Percentiles rank a stretch among this genome's conserved stretches.
Evolutionary conservation across 495 filamentous ascomycete genomes (phyloP).

Genomic region (Penicillium cataractarum): DNA sequence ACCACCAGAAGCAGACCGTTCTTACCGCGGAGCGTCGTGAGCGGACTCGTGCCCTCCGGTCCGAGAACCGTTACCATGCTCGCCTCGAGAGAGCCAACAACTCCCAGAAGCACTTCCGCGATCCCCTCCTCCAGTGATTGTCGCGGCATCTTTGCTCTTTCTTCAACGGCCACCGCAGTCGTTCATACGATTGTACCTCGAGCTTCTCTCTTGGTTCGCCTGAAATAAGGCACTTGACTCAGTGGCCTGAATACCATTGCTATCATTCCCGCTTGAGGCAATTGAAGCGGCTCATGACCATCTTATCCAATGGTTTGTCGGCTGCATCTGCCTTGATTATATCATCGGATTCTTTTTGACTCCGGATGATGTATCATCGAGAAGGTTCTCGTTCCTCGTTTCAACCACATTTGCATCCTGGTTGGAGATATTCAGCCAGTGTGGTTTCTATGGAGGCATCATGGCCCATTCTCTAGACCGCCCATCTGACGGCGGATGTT

Average conservation of each 20-base stretch:
- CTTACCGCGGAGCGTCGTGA: constrained; percentile 66
- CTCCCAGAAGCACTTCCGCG: constrained; percentile 76
- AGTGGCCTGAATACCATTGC: not conserved
- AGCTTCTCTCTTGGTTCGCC: not conserved
- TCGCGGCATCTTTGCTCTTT: not conserved
- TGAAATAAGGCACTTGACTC: not conserved
- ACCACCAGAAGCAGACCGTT: constrained; percentile 70
- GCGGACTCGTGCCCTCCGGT: constrained; percentile 61
- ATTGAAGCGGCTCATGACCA: not conserved
- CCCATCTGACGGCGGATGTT: not conserved
- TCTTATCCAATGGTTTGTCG: not conserved
- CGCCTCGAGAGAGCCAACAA: constrained; percentile 67
- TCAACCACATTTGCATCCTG: not conserved
- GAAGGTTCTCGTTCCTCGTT: not conserved
- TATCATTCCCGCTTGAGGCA: not conserved
- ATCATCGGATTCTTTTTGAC: not conserved
- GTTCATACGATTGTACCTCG: not conserved
- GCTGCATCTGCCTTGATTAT: not conserved
- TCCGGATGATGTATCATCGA: not conserved
- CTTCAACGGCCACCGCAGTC: not conserved
- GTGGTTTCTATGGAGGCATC: not conserved
- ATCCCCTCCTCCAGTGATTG: constrained; percentile 51
- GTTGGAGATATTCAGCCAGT: not conserved
- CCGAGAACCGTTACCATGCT: constrained; percentile 60
- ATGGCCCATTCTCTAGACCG: not conserved